phyloP scores from a whole-genome alignment of 352 stramenopile species.

The Phytophthora crassamura region DNA sequence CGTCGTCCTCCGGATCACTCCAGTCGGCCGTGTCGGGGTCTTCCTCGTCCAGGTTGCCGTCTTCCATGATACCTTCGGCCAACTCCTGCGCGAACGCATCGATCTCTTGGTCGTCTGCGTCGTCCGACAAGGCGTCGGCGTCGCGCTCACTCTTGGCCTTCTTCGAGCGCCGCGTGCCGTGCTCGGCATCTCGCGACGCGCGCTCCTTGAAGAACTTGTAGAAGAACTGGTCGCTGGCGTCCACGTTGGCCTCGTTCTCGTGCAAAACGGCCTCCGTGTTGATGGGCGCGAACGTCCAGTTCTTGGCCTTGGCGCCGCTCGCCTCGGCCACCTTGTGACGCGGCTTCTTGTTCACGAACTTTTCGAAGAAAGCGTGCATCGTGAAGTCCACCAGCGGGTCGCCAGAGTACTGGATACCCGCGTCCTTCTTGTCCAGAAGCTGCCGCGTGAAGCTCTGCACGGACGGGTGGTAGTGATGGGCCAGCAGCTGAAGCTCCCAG shows the following conservation, averaged over 20 bases:
- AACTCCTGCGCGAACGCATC: conserved; percentile 91
- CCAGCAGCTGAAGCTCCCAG: conserved; percentile 94
- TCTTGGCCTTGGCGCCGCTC: conserved; percentile 49
- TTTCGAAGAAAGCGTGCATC: conserved; percentile 97
- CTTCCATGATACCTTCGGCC: conserved; percentile 90
- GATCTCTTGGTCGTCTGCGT: conserved; percentile 80
- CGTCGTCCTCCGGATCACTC: conserved; percentile 59
- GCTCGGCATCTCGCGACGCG: conserved; percentile 52
- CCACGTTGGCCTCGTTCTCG: conserved; percentile 66
- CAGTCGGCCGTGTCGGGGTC: conserved; percentile 79
- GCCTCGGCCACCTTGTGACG: conserved; percentile 49
- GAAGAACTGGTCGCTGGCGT: conserved; percentile 92
- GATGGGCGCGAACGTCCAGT: conserved; percentile 72
- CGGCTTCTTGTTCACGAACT: conserved; percentile 99
- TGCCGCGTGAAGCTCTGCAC: conserved; percentile 93
- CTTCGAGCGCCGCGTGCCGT: conserved; percentile 42
- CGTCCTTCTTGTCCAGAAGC: conserved; percentile 58
- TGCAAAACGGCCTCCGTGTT: conserved; percentile 76
- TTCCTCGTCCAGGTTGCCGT: conserved; percentile 79
- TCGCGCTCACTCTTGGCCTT: conserved; percentile 41
- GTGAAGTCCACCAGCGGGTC: conserved; percentile 98
- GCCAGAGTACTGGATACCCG: conserved; percentile 92
- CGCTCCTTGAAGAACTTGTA: conserved; percentile 95
- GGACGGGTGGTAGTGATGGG: conserved; percentile 97
- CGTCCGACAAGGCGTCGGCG: conserved; percentile 65